phyloP scores from a whole-genome alignment of 192 early-diverging fungal genomes.

The Coemansia sp. region DNA sequence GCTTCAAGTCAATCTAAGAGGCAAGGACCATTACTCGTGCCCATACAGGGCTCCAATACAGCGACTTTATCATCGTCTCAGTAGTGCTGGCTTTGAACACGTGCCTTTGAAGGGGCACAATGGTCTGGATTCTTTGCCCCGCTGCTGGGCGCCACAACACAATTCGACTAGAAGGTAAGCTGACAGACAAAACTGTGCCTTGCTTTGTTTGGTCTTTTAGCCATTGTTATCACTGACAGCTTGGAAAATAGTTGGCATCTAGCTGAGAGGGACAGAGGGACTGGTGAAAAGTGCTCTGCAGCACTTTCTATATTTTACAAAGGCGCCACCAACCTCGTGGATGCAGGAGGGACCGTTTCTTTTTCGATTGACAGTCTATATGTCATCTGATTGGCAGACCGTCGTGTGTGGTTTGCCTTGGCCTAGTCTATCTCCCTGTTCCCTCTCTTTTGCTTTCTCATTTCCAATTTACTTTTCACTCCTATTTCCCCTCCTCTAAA shows the following conservation, averaged over 20 bases:
- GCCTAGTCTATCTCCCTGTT: background rate
- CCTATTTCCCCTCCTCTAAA: constrained; percentile 12
- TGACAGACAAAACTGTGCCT: background rate
- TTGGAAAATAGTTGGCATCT: background rate
- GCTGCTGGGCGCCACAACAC: background rate
- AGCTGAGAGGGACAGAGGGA: background rate
- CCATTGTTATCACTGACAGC: background rate
- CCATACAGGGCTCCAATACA: no score
- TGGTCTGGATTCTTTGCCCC: background rate
- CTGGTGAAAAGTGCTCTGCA: background rate
- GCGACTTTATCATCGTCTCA: no score
- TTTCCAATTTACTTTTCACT: background rate
- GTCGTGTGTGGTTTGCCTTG: background rate
- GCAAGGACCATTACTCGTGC: no score
- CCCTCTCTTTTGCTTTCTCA: background rate
- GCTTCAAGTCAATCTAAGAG: background rate
- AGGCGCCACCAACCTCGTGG: constrained; percentile 9
- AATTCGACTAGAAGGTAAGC: background rate
- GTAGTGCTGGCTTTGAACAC: background rate
- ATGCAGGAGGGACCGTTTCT: constrained; percentile 22
- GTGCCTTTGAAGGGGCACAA: background rate
- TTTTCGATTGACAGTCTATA: constrained; percentile 4
- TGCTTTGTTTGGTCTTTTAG: background rate
- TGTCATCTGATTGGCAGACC: constrained; percentile 20
- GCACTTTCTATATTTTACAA: background rate